phyloP scores from a whole-genome alignment of 2,329 filamentous ascomycete species.

The Tolypocladium ovalisporum region DNA sequence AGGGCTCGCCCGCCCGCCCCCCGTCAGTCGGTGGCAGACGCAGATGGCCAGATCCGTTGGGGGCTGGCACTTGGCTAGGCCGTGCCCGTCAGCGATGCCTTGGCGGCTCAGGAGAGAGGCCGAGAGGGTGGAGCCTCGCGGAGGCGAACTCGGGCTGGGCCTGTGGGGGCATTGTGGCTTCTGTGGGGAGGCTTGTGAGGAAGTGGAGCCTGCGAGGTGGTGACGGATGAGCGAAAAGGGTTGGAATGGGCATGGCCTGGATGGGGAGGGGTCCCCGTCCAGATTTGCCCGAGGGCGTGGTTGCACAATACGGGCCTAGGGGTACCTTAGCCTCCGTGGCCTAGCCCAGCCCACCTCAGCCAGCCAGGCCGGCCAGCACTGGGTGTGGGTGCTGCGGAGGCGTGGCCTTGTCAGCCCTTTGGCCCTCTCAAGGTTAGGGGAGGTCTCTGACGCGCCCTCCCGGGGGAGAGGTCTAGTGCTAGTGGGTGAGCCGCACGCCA shows the following conservation, averaged over 20 bases:
- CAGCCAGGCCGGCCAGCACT: no score
- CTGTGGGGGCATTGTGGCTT: background rate
- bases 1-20: background rate
- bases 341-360: no score
- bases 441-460: no score
- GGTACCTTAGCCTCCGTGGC: no score
- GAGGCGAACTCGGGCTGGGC: background rate
- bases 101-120: slow-evolving; percentile 2
- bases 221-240: background rate
- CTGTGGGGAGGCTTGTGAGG: background rate
- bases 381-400: background rate
- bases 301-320: background rate
- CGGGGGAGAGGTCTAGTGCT: no score
- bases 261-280: background rate
- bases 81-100: slow-evolving; percentile 1
- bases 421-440: background rate
- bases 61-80: slow-evolving; percentile 5
- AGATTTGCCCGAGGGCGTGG: background rate
- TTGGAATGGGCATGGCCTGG: background rate
- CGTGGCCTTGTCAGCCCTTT: background rate
- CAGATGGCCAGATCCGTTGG: slow-evolving; percentile 10
- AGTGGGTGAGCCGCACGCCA: background rate
- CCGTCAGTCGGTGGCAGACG: background rate
- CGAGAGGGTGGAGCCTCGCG: slow-evolving; percentile 1
- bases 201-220: background rate